These are phyloP conservation scores for Pharnaceum exiguum DNA, from an alignment of 148 eudicot genomes.

Conservation along the genomic window DNA sequence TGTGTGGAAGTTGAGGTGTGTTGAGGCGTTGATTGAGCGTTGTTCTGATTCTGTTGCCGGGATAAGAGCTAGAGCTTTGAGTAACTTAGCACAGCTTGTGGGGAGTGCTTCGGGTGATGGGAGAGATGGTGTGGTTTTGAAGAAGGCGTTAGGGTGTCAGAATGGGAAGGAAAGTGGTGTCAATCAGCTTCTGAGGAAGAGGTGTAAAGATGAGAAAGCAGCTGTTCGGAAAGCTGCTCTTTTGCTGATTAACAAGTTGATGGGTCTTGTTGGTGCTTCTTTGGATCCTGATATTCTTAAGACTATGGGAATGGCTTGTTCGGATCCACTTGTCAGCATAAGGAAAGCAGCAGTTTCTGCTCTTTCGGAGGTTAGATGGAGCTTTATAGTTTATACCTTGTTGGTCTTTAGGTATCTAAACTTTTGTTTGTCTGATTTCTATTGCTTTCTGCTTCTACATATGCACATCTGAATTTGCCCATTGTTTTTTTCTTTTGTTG, in stretches of 20 bases:
- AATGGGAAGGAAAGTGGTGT: slow-evolving; percentile 26
- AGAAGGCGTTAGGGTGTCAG: slow-evolving; percentile 45
- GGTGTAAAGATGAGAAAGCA: slow-evolving; percentile 91
- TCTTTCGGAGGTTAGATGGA: slow-evolving; percentile 79
- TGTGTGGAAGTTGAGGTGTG: slow-evolving; percentile 67
- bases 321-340: slow-evolving; percentile 93
- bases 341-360: slow-evolving; percentile 88
- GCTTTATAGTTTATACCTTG: not conserved
- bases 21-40: slow-evolving; percentile 65
- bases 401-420: not conserved
- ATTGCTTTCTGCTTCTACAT: not conserved
- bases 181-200: slow-evolving; percentile 56
- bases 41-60: slow-evolving; percentile 77
- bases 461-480: not conserved
- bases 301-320: slow-evolving; percentile 85
- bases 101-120: slow-evolving; percentile 40
- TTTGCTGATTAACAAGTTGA: slow-evolving; percentile 57
- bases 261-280: slow-evolving; percentile 50
- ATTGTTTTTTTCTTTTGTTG: too few relatives aligned
- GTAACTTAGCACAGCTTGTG: slow-evolving; percentile 68
- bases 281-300: slow-evolving; percentile 72
- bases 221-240: slow-evolving; percentile 93
- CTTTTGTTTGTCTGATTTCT: not conserved
- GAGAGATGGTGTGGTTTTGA: slow-evolving; percentile 32
- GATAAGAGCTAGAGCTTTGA: slow-evolving; percentile 76